These are phyloP conservation scores for Lyophyllum decastes DNA, from an alignment of 768 basidiomycete genomes.

Conservation along the genomic window DNA sequence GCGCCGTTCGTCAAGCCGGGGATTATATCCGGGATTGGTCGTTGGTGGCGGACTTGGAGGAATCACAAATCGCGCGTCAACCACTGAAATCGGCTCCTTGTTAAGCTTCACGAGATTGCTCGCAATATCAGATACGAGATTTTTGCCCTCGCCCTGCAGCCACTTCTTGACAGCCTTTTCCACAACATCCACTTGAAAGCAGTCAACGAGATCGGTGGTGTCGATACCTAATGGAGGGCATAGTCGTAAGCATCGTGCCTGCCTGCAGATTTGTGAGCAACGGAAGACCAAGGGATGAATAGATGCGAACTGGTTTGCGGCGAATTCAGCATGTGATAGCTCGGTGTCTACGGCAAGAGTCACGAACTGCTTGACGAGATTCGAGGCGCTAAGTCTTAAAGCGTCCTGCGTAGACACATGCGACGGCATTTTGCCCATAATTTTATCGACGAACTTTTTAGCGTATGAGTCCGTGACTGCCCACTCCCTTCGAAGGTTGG, in stretches of 20 bases:
- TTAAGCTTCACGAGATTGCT: constrained; percentile 13
- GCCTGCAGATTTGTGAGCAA: not conserved
- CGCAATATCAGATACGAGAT: not conserved
- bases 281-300: not conserved
- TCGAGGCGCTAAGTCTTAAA: constrained; percentile 5
- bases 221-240: constrained; percentile 19
- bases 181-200: constrained; percentile 14
- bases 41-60: constrained; percentile 21
- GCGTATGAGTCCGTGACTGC: constrained; percentile 12
- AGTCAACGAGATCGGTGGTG: constrained; percentile 18
- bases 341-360: constrained; percentile 18
- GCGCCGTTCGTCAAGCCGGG: constrained; percentile 25
- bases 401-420: not conserved
- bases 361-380: constrained; percentile 20
- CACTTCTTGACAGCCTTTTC: constrained; percentile 12
- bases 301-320: constrained; percentile 3
- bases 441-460: constrained; percentile 11
- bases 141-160: constrained; percentile 12
- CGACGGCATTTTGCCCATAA: constrained; percentile 10
- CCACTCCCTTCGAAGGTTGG: constrained; percentile 13
- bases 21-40: constrained; percentile 24
- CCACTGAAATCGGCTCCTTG: constrained; percentile 5
- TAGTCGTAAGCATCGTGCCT: constrained; percentile 11
- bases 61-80: constrained; percentile 11
- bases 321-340: constrained; percentile 7